These are phyloP conservation scores for Steccherinum ochraceum DNA, from an alignment of 768 basidiomycete genomes.

Conservation along the genomic window DNA sequence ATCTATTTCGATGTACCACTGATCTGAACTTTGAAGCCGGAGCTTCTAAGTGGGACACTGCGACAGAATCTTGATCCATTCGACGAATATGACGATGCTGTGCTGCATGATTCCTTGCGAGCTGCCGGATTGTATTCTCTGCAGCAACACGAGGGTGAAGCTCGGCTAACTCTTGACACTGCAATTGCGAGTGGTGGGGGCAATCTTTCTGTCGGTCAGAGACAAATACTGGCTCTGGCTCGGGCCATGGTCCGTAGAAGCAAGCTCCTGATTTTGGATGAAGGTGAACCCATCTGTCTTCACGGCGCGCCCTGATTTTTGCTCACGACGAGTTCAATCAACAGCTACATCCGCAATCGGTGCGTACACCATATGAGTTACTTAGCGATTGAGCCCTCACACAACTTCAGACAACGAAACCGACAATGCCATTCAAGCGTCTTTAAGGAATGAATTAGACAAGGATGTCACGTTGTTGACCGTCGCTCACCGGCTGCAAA, in stretches of 20 bases:
- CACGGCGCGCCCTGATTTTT: constrained; percentile 13
- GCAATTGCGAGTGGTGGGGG: constrained; percentile 36
- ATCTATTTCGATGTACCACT: constrained; percentile 5
- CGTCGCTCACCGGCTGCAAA: constrained; percentile 50
- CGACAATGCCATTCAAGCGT: constrained; percentile 47
- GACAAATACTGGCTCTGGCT: constrained; percentile 54
- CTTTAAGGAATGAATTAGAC: constrained; percentile 39
- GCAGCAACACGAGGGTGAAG: constrained; percentile 28
- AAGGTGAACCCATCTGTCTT: no score
- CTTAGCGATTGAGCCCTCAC: no score
- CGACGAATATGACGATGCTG: constrained; percentile 44
- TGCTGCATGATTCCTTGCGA: constrained; percentile 41
- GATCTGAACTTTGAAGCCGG: constrained; percentile 34
- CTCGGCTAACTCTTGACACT: constrained; percentile 36
- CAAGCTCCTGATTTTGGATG: constrained; percentile 53
- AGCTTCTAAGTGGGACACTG: constrained; percentile 47
- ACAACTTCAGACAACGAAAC: constrained; percentile 41
- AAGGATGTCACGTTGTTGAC: constrained; percentile 44
- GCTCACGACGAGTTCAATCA: not conserved
- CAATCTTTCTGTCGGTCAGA: constrained; percentile 47
- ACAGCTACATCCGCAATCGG: constrained; percentile 38
- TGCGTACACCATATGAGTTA: no score
- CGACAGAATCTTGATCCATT: constrained; percentile 57
- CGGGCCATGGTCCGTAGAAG: constrained; percentile 49
- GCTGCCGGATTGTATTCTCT: constrained; percentile 39